A percentile compares a stretch with the other conserved stretches of the same genome.
Conservation (phyloP, 2,329 filamentous ascomycete species). For the Botrytis medusae region DNA sequence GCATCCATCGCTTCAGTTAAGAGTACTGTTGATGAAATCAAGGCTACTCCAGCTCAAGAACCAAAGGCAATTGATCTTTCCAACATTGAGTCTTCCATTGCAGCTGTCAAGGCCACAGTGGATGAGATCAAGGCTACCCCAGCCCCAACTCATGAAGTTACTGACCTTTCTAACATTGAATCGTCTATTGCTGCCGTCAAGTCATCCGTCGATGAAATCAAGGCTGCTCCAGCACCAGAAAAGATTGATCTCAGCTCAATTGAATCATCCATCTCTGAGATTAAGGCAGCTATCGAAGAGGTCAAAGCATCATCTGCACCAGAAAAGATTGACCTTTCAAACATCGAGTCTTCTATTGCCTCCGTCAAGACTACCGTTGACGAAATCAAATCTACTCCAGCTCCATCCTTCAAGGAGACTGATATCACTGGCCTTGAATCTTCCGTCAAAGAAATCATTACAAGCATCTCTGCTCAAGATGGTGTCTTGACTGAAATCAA, state of each 20-base stretch:
- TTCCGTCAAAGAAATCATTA: constrained; percentile 25
- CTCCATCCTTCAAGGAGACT: constrained; percentile 22
- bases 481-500: constrained; percentile 33
- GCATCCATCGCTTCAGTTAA: constrained; percentile 26
- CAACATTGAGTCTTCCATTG: constrained; percentile 19
- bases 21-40: constrained; percentile 24
- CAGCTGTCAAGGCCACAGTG: not conserved
- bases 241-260: constrained; percentile 26
- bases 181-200: constrained; percentile 26
- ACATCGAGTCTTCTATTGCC: constrained; percentile 25
- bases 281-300: constrained; percentile 26
- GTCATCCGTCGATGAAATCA: constrained; percentile 25
- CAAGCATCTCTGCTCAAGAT: constrained; percentile 18
- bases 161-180: constrained; percentile 26
- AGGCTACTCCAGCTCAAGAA: constrained; percentile 23
- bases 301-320: constrained; percentile 22
- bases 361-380: constrained; percentile 27
- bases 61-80: constrained; percentile 24
- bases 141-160: constrained; percentile 18
- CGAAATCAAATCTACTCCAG: constrained; percentile 22
- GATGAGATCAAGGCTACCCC: constrained; percentile 29
- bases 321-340: constrained; percentile 27
- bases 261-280: constrained; percentile 27
- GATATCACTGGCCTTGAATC: constrained; percentile 28
- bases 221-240: constrained; percentile 22